Base-by-base conservation (phyloP, 352 stramenopile species). In the Globisporangium irregulare region DNA sequence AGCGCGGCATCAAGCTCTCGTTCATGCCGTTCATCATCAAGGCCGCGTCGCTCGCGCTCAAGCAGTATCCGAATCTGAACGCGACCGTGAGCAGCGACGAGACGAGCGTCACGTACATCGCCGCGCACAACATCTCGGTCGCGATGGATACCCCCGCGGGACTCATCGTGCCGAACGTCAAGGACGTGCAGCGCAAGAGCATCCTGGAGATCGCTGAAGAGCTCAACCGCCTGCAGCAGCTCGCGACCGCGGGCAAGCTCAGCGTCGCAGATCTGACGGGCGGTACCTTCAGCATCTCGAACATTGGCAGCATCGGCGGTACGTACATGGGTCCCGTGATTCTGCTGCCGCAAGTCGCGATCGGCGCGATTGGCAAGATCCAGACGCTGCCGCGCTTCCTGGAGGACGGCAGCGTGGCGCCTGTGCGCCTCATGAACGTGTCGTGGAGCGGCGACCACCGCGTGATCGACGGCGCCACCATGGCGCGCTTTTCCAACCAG, bases 361-460 rank as follows among this genome's bases (percentile, higher is more conserved):
- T 99, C 67, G 97, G 97, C 48, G 98, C 98, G 1, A 84, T 99
- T 57, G 98, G 98, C 60, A 92, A 93, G 68, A 98, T 99, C 59
- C 97, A 99, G 78, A 94, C 87, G 32, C 67, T 99, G 5, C 98
- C 98, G 12, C 87, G 97, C n/a, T 99, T 98, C 68, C 80, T 90
- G 14, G 70, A 66, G n/a, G 82, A 95, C 18, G 88, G 86, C 51
- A 85, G 83, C 55, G 87, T 99, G 10, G 75, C 94, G 56, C 84
- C 94, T 14, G 75, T 91, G 43, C 87, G 92, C 50, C 69, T 99
- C 55, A 98, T 99, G 92, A 94, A 98, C 67, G 93, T 99, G 14
- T 98, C 92, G 46, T 99, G 97, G 97, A 97, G 92, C 48, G 98
- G 94, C 14, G 98, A 99, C 76, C 98, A 99, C 82, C 89, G 98